phyloP scores from a whole-genome alignment of 2,329 filamentous ascomycete genomes.

The Trichothecium roseum region DNA sequence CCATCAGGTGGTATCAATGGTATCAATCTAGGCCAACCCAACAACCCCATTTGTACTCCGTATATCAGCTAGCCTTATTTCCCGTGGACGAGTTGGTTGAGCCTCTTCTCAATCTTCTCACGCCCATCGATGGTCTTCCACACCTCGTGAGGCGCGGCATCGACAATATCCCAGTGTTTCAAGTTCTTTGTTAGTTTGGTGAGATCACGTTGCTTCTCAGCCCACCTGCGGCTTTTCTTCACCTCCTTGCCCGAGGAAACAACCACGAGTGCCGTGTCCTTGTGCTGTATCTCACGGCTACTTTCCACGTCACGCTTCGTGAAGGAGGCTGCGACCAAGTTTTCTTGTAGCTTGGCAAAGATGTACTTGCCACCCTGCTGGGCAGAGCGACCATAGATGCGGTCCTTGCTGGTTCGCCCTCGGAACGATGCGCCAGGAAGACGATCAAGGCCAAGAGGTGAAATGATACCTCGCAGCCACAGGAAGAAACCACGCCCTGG shows the following conservation, averaged over 20 bases:
- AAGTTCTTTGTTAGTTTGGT: conserved; percentile 72
- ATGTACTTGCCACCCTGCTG: conserved; percentile 76
- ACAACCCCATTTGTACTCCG: neutral
- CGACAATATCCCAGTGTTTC: conserved; percentile 75
- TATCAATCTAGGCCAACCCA: neutral
- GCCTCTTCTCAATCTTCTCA: conserved; percentile 64
- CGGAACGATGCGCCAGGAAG: conserved; percentile 72
- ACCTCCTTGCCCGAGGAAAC: conserved; percentile 72
- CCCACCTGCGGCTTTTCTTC: conserved; percentile 61
- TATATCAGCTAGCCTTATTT: conserved; percentile 6
- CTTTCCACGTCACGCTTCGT: conserved; percentile 73
- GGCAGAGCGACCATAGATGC: conserved; percentile 70
- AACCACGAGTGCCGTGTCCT: conserved; percentile 65
- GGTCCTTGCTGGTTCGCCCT: conserved; percentile 70
- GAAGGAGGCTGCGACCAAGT: conserved; percentile 73
- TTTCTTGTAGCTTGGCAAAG: conserved; percentile 89
- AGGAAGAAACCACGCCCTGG: conserved; percentile 69
- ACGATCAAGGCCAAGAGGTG: conserved; percentile 76
- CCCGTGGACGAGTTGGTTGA: conserved; percentile 53
- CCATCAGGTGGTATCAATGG: neutral
- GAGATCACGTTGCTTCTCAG: conserved; percentile 73
- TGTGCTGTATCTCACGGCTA: conserved; percentile 68
- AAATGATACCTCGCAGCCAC: conserved; percentile 79
- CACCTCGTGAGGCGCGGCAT: conserved; percentile 74
- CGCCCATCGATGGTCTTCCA: conserved; percentile 71